A percentile compares a stretch with the other conserved stretches of the same genome.
Conservation (phyloP, 805 yeast genomes). For the Saturnispora galanensis region DNA sequence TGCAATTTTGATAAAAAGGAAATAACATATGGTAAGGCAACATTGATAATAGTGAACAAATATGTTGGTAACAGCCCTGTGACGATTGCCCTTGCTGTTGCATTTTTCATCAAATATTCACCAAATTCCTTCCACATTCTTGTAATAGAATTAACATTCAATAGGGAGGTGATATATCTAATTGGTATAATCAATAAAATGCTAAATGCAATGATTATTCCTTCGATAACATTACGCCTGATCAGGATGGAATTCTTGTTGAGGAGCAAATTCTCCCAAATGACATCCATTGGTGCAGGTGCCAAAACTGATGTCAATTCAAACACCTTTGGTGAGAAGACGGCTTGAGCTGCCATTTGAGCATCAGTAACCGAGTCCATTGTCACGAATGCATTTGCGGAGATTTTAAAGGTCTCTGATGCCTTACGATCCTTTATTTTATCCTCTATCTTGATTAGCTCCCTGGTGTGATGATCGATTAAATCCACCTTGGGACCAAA, state of each 20-base stretch:
- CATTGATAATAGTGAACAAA: conserved; percentile 45
- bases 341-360: conserved; percentile 95
- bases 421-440: conserved; percentile 28
- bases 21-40: conserved; percentile 46
- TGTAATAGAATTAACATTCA: conserved; percentile 45
- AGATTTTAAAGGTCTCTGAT: conserved; percentile 30
- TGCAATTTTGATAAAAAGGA: conserved; percentile 40
- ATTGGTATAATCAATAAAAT: conserved; percentile 46
- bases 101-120: conserved; percentile 38
- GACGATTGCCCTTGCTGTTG: conserved; percentile 43
- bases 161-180: conserved; percentile 45
- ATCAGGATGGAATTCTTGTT: conserved; percentile 30
- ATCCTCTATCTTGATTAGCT: conserved; percentile 30
- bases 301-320: conserved; percentile 78
- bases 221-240: conserved; percentile 25
- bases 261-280: conserved; percentile 56
- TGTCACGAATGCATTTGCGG: conserved; percentile 62
- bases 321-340: conserved; percentile 80
- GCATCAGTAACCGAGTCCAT: conserved; percentile 93
- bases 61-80: conserved; percentile 57
- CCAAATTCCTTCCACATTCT: conserved; percentile 54
- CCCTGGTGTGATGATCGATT: conserved; percentile 27
- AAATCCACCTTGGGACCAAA: conserved; percentile 25
- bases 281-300: conserved; percentile 92
- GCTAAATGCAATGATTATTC: conserved; percentile 38